Evolutionary conservation across 179 eudicot genomes (phyloP), one percentile per base, ranked within the genome.

Genomic region (Corrigiola litoralis): DNA sequence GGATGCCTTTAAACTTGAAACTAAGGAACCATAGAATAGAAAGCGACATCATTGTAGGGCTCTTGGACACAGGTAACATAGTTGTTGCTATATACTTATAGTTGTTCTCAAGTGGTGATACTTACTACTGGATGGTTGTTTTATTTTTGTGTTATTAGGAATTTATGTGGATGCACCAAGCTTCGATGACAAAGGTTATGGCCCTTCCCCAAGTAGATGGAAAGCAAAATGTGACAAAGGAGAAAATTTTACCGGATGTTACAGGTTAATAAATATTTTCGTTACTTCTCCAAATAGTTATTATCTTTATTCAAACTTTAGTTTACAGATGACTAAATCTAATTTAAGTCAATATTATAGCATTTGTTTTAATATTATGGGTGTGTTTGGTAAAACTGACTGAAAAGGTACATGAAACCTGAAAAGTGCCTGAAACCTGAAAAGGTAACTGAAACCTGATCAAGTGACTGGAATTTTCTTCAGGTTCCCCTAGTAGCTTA

Each of bases 201-300:
- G 92, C 13, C 96, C 96, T 38, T 75, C 85, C 28, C 98, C 98
- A 13, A 1, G 69, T 21, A 89, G 85, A 79, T 92, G 98, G 98
- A 92, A 89, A 65, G 98, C 96, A 50, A 81, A 74, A 67, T 92
- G 98, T 61, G 77, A 33, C 3, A 74, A 69, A 44, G 96, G 87
- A 11, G 28, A 31, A 5, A 80, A 89, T 69, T 92, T 92, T 79
- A 87, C 87, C 4, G 85, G 91, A 34, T 92, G 98, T 85, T 89
- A 92, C 78, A 90, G 87, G 97, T 84, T 51, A 4, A 31, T 20
- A 38, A 17, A n/a, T 10, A 18, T 20, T 29, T n/a, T n/a, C n/a
- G n/a, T n/a, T n/a, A n/a, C n/a, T n/a, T 36, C 5, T 27, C 56
- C 57, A 32, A 31, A 38, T 48, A 6, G 28, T 27, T 6, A 21